Evolutionary conservation across 495 filamentous ascomycete species (phyloP).

Genomic region (Neurospora pannonica): DNA sequence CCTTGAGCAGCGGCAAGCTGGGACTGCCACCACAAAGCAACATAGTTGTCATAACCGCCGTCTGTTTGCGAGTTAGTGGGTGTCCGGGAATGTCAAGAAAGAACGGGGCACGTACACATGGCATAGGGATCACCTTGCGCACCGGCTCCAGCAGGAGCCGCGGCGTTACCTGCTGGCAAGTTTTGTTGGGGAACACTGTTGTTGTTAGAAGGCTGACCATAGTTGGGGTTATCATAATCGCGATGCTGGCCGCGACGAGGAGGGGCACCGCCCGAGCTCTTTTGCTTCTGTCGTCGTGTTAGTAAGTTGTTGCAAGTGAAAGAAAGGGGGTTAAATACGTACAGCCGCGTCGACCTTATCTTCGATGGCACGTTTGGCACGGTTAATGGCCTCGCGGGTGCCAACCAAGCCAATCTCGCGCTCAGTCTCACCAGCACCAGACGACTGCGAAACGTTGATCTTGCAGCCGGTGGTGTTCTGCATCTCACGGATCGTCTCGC

Average conservation of each 20-base stretch:
- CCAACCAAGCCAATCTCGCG: slow-evolving; percentile 76
- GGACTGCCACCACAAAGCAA: slow-evolving; percentile 25
- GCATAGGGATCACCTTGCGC: slow-evolving; percentile 23
- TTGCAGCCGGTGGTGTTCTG: slow-evolving; percentile 73
- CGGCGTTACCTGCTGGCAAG: slow-evolving; percentile 8
- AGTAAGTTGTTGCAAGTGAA: slow-evolving; percentile 10
- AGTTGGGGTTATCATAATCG: slow-evolving; percentile 35
- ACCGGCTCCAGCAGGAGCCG: slow-evolving; percentile 14
- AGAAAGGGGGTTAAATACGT: slow-evolving; percentile 21
- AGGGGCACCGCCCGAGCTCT: slow-evolving; percentile 39
- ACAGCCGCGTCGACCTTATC: slow-evolving; percentile 83
- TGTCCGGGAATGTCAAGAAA: background rate
- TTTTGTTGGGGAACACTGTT: slow-evolving; percentile 13
- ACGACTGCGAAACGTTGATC: slow-evolving; percentile 74
- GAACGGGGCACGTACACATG: slow-evolving; percentile 14
- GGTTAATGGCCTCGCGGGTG: slow-evolving; percentile 57
- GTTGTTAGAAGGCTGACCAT: slow-evolving; percentile 23
- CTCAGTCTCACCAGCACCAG: slow-evolving; percentile 57
- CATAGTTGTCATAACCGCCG: slow-evolving; percentile 25
- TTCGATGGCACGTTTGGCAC: slow-evolving; percentile 67
- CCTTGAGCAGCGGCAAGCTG: slow-evolving; percentile 18
- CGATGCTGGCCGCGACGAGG: slow-evolving; percentile 32
- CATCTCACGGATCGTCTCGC: slow-evolving; percentile 82
- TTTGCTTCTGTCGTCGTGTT: slow-evolving; percentile 36
- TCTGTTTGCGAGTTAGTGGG: slow-evolving; percentile 12